Evolutionary conservation across 495 filamentous ascomycete species (phyloP).

Genomic region (Trichoderma parareesei): DNA sequence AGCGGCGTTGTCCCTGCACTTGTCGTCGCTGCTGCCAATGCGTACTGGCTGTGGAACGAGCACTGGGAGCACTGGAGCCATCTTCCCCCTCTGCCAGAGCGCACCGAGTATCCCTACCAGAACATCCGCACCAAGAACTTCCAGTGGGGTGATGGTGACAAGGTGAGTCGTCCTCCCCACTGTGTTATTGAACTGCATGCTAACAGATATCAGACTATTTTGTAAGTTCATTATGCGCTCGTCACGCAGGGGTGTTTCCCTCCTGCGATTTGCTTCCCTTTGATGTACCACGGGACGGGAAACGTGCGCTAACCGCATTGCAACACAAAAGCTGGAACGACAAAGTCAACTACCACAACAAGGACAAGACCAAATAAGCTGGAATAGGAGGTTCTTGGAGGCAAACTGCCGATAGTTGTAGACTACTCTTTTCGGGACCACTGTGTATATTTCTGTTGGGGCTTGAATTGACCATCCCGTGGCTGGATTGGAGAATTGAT

Average conservation of each 20-base stretch:
- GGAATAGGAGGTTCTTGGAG: not conserved
- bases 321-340: conserved; percentile 70
- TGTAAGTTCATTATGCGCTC: conserved; percentile 44
- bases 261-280: not conserved
- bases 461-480: conserved; percentile 12
- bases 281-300: not conserved
- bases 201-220: conserved; percentile 47
- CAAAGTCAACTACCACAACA: conserved; percentile 92
- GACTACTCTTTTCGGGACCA: not conserved
- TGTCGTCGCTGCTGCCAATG: conserved; percentile 63
- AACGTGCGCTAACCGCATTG: conserved; percentile 9
- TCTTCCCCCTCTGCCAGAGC: conserved; percentile 79
- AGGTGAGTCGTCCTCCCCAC: conserved; percentile 46
- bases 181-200: conserved; percentile 14
- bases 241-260: not conserved
- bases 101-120: conserved; percentile 83
- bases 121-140: conserved; percentile 88
- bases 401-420: conserved; percentile 1
- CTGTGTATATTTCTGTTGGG: conserved; percentile 12
- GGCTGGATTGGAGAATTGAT: not conserved
- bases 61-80: conserved; percentile 94
- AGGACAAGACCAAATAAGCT: conserved; percentile 60
- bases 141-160: conserved; percentile 87
- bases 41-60: conserved; percentile 83
- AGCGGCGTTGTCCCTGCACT: conserved; percentile 65